Percentiles rank a stretch among this genome's conserved stretches.
Conservation (phyloP, 2,329 filamentous ascomycete genomes). For the Dactylonectria estremocensis region DNA sequence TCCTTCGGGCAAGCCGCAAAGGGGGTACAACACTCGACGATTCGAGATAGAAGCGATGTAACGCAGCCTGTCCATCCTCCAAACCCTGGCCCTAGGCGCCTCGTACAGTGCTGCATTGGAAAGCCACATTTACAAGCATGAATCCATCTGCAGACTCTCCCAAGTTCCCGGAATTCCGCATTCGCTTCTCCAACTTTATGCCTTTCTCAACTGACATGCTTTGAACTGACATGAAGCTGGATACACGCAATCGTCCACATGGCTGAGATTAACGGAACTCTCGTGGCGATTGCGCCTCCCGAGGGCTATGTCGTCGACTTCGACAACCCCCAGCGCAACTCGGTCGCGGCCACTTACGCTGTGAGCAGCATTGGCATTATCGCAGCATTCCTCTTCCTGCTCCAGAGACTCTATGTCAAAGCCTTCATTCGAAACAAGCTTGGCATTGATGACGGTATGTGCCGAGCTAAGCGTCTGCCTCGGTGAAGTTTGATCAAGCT, state of each 20-base stretch:
- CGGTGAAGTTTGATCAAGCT: neutral
- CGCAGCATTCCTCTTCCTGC: slow-evolving; percentile 44
- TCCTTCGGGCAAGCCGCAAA: neutral
- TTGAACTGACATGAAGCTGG: neutral
- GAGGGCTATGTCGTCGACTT: slow-evolving; percentile 38
- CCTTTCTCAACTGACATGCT: neutral
- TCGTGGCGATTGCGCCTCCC: slow-evolving; percentile 40
- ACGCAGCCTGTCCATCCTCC: neutral
- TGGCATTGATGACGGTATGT: slow-evolving; percentile 41
- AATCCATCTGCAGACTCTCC: neutral
- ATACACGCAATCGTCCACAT: neutral
- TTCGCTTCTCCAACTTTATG: slow-evolving; percentile 4
- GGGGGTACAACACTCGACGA: neutral
- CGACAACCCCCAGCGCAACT: slow-evolving; percentile 12
- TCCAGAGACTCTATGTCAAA: slow-evolving; percentile 51
- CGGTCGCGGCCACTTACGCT: neutral
- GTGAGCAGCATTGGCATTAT: slow-evolving; percentile 43
- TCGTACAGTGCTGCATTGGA: neutral
- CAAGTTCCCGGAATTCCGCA: neutral
- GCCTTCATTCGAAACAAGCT: slow-evolving; percentile 41
- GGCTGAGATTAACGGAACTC: slow-evolving; percentile 10
- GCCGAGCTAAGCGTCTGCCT: too few species aligned
- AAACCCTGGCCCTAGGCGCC: neutral
- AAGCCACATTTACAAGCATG: neutral
- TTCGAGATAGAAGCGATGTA: neutral